Percentiles rank a stretch among this genome's conserved stretches.
phyloP scores from a whole-genome alignment of 2,329 filamentous ascomycete genomes.

The Thelonectria rubi region DNA sequence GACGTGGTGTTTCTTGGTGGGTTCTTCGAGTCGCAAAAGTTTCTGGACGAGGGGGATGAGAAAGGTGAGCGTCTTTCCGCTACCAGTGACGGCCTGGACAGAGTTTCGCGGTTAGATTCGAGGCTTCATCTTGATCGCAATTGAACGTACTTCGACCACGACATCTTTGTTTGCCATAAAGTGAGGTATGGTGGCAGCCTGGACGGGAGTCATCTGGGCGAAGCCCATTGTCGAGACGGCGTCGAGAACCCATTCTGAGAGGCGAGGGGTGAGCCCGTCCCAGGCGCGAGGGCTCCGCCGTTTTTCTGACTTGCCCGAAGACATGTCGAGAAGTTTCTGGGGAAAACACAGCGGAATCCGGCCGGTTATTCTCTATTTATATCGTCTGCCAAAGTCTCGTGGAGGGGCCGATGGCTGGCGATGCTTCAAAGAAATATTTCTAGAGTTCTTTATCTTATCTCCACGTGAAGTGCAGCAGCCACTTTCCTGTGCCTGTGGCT shows the following conservation, averaged over 20 bases:
- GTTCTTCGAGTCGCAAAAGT: slow-evolving; percentile 80
- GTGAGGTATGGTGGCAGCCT: slow-evolving; percentile 88
- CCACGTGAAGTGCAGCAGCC: slow-evolving; percentile 37
- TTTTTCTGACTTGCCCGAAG: slow-evolving; percentile 43
- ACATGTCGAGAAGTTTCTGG: slow-evolving; percentile 37
- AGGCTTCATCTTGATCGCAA: background rate
- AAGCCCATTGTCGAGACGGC: slow-evolving; percentile 88
- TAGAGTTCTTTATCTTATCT: slow-evolving; percentile 46
- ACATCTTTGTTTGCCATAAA: slow-evolving; percentile 92
- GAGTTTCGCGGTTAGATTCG: background rate
- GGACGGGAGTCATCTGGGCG: slow-evolving; percentile 89
- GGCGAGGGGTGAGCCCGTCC: slow-evolving; percentile 50
- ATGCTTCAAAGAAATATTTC: slow-evolving; percentile 43
- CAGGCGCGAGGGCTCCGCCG: slow-evolving; percentile 61
- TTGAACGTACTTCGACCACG: slow-evolving; percentile 74
- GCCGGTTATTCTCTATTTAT: slow-evolving; percentile 4
- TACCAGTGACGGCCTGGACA: slow-evolving; percentile 81
- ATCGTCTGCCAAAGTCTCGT: slow-evolving; percentile 19
- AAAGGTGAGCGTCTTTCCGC: slow-evolving; percentile 89
- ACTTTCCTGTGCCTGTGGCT: slow-evolving; percentile 23
- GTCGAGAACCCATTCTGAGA: slow-evolving; percentile 80
- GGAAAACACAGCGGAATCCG: background rate
- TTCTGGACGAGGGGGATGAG: slow-evolving; percentile 85
- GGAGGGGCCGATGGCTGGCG: slow-evolving; percentile 30
- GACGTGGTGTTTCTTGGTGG: slow-evolving; percentile 88